Evolutionary conservation across 805 yeast genomes (phyloP).

Genomic region (Metschnikowia proteae): DNA sequence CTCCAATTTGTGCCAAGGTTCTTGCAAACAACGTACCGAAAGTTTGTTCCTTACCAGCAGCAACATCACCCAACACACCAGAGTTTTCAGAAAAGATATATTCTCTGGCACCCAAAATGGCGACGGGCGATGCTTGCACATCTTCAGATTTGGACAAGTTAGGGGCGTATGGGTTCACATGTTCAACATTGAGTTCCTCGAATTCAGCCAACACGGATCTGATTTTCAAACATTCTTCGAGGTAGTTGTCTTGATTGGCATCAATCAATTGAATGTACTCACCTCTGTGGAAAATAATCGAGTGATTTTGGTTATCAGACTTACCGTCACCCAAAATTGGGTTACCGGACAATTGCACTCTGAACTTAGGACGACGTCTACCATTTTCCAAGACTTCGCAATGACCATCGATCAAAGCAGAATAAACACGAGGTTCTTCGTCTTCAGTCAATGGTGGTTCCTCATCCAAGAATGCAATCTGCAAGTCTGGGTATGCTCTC

Average conservation of each 20-base stretch:
- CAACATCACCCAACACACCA: constrained; percentile 80
- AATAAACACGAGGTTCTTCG: constrained; percentile 52
- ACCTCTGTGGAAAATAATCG: constrained; percentile 71
- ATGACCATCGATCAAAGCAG: constrained; percentile 58
- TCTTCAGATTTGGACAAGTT: constrained; percentile 56
- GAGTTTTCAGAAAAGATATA: constrained; percentile 79
- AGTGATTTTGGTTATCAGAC: constrained; percentile 78
- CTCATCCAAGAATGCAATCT: constrained; percentile 58
- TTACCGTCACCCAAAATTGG: constrained; percentile 86
- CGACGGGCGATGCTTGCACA: constrained; percentile 53
- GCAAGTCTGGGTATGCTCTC: constrained; percentile 65
- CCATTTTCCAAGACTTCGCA: constrained; percentile 48
- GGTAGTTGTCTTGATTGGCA: constrained; percentile 80
- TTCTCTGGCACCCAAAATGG: constrained; percentile 80
- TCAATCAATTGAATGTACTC: constrained; percentile 78
- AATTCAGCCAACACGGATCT: constrained; percentile 73
- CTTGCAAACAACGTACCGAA: constrained; percentile 83
- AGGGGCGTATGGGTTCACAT: constrained; percentile 79
- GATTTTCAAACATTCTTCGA: constrained; percentile 78
- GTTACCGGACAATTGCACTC: constrained; percentile 67
- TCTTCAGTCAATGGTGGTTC: constrained; percentile 49
- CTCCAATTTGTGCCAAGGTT: constrained; percentile 77
- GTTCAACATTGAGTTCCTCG: constrained; percentile 55
- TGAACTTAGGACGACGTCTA: constrained; percentile 49
- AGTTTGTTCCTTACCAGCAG: constrained; percentile 86